Base-by-base conservation (phyloP, 164 flowering plant genomes). In the Vitis rupestris region DNA sequence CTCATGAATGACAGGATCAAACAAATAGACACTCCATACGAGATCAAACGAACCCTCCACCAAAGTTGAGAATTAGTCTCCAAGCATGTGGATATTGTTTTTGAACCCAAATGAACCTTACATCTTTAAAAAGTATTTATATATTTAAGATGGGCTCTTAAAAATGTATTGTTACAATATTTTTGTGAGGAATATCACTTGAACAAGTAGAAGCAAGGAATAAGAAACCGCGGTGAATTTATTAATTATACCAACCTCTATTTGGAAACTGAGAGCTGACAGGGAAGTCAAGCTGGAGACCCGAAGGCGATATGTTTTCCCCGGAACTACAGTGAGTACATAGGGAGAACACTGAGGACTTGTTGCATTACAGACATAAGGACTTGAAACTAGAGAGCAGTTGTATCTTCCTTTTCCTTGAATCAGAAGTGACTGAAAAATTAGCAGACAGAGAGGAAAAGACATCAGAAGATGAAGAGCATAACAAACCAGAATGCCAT, bases 321-420 rank as follows among this genome's bases (percentile, higher is more conserved):
- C 97, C 0, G 97, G 91, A 44, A 90, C 82, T 3, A 87, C 97
- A 0, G 83, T 91, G 1, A 87, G 8, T 0, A 70, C 63, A 66
- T 77, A 86, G 9, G 86, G 97, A 16, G 85, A 57, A 63, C 97
- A 94, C 56, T 92, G 86, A 0, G 94, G 87, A 47, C 70, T 76
- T 0, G 90, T 76, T 8, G 81, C 56, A 56, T 92, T 94, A 66
- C 98, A 94, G 0, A 68, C 50, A 6, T 72, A 4, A 82, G 2
- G 81, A 9, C 8, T 17, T 72, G 12, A 65, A 8, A 53, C 67
- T 69, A 9, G 84, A 14, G 89, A 85, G 78, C 98, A 92, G 55
- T 89, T 76, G 84, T 77, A 94, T 63, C 74, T 86, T 70, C 94
- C 97, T 71, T 77, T 87, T 59, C 98, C 98, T 72, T 94, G 86